Percentiles rank a stretch among this genome's conserved stretches.
Conservation (phyloP, 2,329 filamentous ascomycete species). For the Cladosporium velox region DNA sequence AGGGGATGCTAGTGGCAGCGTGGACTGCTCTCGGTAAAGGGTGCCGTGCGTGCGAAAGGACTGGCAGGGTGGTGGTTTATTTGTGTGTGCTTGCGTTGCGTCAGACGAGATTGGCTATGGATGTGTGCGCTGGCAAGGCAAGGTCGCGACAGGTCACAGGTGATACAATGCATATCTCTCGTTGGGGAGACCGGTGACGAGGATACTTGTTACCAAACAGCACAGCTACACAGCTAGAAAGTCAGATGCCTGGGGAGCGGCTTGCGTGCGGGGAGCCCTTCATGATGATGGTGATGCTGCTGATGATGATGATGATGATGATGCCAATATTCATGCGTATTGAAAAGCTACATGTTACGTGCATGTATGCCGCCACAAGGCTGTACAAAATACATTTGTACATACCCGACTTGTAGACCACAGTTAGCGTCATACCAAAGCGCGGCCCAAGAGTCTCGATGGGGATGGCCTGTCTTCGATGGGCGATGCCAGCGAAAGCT, state of each 20-base stretch:
- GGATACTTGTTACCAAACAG: neutral
- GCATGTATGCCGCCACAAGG: neutral
- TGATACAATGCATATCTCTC: neutral
- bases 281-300: neutral
- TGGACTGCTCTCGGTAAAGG: neutral
- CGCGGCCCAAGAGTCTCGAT: conserved; percentile 1
- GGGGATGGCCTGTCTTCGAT: neutral
- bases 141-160: neutral
- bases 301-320: neutral
- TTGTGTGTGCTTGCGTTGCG: conserved; percentile 3
- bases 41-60: neutral
- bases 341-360: neutral
- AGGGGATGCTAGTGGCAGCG: neutral
- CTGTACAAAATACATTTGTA: neutral
- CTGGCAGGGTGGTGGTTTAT: neutral
- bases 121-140: conserved; percentile 1
- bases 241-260: neutral
- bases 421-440: conserved; percentile 3
- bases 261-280: conserved; percentile 6
- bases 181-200: neutral
- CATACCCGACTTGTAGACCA: too few relatives aligned
- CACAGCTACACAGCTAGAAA: neutral
- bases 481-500: neutral
- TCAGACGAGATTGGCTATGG: conserved; percentile 4
- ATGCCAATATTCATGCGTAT: neutral